Evolutionary conservation across 805 yeast genomes (phyloP), one percentile per base, ranked within the genome.

Genomic region (Metschnikowia noctiluminum): DNA sequence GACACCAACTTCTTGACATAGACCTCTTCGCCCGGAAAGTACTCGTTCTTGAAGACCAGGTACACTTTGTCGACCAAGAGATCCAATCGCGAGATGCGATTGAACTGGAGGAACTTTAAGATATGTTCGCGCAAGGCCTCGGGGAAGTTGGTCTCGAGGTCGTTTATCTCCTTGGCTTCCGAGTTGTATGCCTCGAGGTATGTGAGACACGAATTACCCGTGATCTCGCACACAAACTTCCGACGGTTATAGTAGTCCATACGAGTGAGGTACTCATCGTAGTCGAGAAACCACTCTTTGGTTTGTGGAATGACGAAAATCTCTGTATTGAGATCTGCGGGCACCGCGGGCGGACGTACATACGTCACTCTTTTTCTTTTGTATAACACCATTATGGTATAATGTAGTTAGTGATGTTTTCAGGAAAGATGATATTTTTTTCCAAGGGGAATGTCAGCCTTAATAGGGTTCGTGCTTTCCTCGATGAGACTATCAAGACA

Each of bases 201-300:
- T 0, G 97, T 89, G 49, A 92, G 76, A 59, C 95, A 86, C 14
- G 97, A 85, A 60, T 89, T 88, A 12, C 99, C 99, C 0, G 97
- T 89, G 42, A 92, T 86, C 68, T 94, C 99, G 70, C 98, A 94
- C 11, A 90, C 94, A 68, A 94, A 94, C 64, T 89, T 87, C 56
- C 82, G 82, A 43, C 79, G 75, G 51, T 77, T 77, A 64, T 87
- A 87, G 66, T 85, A 87, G 63, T 87, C 89, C 73, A 87, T 68
- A 47, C 92, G 70, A 21, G 69, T 69, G 42, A 94, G 70, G 60
- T 89, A 92, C 9, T 84, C 89, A 46, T 85, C 88, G 64, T 94
- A 92, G 6, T 74, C 72, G 12, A 71, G 57, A 64, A 90, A 94
- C 89, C 95, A 92, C 71, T 92, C 99, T 45, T 84, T 84, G 1